Base-by-base conservation (phyloP, 2,329 filamentous ascomycete species). In the Fusarium euwallaceae region DNA sequence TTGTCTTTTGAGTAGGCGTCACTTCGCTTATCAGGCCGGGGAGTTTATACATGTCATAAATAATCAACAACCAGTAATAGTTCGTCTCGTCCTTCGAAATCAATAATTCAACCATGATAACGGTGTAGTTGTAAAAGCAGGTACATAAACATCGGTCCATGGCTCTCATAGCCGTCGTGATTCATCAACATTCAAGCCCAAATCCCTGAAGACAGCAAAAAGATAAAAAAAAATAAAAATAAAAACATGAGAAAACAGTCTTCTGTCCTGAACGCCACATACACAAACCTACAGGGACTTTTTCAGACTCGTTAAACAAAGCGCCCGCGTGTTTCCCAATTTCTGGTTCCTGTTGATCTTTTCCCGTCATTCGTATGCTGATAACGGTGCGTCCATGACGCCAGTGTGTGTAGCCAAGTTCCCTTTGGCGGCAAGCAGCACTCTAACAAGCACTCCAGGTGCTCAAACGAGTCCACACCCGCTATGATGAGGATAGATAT, bases 251-350 rank as follows among this genome's bases (percentile, higher is more conserved):
- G 34, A 58, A 64, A 20, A 63, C 17, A 32, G 22, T 51, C 39
- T 22, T 51, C 41, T 58, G 29, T 51, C 61, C 24, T 45, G 45
- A 73, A 75, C 73, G 73, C 73, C 73, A 58, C 55, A 55, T 63
- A 68, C 27, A 43, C 39, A 64, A 55, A 51, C 48, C 66, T 36
- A 36, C 53, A 17, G 29, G 29, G 22, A 27, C 14, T 67, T 39
- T 71, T 36, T 27, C 63, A 32, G 32, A 62, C 36, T 55, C 55
- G 20, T 32, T 22, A 22, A 48, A 75, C 63, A 20, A 70, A 73
- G 67, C 66, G 61, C 73, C 66, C 37, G 56, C 56, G n/a, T 62
- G 29, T 34, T 66, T 64, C 53, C 61, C 58, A 65, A 55, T 56
- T 48, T 56, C 58, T 64, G 34, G 29, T 43, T 37, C 29, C 61